Conservation (phyloP, 2,329 filamentous ascomycete genomes). For the Colletotrichum lupini region DNA sequence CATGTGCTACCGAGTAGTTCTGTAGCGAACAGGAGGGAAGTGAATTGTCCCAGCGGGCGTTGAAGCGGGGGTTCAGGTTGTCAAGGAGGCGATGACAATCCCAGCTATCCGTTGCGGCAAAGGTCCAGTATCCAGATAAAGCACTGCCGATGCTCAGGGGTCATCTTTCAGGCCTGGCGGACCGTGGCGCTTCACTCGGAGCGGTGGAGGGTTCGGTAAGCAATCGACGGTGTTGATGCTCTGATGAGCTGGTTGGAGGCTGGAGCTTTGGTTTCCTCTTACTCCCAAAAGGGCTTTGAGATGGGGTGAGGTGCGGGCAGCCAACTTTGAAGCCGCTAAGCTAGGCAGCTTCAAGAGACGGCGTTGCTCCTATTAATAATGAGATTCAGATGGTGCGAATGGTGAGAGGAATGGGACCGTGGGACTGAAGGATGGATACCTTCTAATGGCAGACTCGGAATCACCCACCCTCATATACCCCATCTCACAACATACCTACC, state of each 20-base stretch:
- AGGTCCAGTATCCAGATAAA: neutral
- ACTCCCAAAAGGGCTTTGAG: neutral
- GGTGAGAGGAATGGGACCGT: neutral
- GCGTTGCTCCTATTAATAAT: conserved; percentile 17
- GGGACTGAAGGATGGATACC: neutral
- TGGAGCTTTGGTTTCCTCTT: too few species aligned
- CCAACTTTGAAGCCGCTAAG: conserved; percentile 7
- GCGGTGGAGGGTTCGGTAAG: neutral
- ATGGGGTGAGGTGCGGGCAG: conserved; percentile 7
- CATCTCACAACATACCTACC: too few species aligned
- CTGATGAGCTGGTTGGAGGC: neutral
- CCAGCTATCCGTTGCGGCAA: neutral
- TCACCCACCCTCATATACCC: neutral
- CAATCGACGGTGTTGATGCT: neutral
- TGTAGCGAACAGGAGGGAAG: neutral
- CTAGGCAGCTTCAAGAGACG: conserved; percentile 5
- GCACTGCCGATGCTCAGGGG: conserved; percentile 15
- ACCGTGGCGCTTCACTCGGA: neutral
- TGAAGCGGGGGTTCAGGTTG: neutral
- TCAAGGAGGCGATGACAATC: neutral
- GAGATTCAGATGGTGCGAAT: neutral
- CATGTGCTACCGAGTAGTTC: neutral
- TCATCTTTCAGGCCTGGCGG: conserved; percentile 19
- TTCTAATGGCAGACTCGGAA: neutral
- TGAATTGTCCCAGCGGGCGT: neutral